These are phyloP conservation scores for Hypocrella siamensis DNA, from an alignment of 2,329 filamentous ascomycete species.

Conservation along the genomic window DNA sequence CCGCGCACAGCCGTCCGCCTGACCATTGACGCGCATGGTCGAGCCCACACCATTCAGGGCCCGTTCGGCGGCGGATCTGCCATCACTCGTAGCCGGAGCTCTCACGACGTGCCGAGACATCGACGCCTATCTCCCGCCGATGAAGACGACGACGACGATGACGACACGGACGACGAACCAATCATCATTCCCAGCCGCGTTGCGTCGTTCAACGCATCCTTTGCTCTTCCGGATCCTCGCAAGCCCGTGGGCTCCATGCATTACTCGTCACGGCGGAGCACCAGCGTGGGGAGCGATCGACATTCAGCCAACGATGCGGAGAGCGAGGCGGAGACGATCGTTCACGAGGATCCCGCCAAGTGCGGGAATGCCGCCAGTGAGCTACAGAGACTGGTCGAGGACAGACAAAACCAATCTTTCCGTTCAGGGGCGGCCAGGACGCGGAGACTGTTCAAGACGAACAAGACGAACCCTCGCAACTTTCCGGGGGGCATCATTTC, in stretches of 20 bases:
- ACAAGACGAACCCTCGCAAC: slow-evolving; percentile 15
- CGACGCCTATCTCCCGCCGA: slow-evolving; percentile 31
- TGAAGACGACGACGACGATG: slow-evolving; percentile 36
- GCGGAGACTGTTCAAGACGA: slow-evolving; percentile 18
- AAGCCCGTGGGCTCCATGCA: slow-evolving; percentile 33
- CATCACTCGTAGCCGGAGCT: slow-evolving; percentile 13
- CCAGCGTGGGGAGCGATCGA: slow-evolving; percentile 33
- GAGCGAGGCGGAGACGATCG: slow-evolving; percentile 44
- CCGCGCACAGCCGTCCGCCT: slow-evolving; percentile 44
- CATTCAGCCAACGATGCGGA: slow-evolving; percentile 26
- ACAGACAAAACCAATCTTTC: slow-evolving; percentile 26
- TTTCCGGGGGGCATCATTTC: slow-evolving; percentile 28
- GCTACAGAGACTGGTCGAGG: slow-evolving; percentile 40
- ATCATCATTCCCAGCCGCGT: slow-evolving; percentile 48
- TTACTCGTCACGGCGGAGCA: slow-evolving; percentile 28
- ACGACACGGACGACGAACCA: slow-evolving; percentile 47
- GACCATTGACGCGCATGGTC: slow-evolving; percentile 45
- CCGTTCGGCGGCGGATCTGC: slow-evolving; percentile 22
- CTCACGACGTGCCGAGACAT: slow-evolving; percentile 13
- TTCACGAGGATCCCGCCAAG: slow-evolving; percentile 27
- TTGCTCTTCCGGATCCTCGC: slow-evolving; percentile 37
- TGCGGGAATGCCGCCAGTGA: slow-evolving; percentile 44
- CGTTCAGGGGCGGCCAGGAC: slow-evolving; percentile 14
- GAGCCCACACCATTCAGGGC: slow-evolving; percentile 40
- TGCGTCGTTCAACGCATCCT: slow-evolving; percentile 35